Evolutionary conservation across 106 monocot species (phyloP), one percentile per base, ranked within the genome.

Genomic region (Xerophyta viscosa): DNA sequence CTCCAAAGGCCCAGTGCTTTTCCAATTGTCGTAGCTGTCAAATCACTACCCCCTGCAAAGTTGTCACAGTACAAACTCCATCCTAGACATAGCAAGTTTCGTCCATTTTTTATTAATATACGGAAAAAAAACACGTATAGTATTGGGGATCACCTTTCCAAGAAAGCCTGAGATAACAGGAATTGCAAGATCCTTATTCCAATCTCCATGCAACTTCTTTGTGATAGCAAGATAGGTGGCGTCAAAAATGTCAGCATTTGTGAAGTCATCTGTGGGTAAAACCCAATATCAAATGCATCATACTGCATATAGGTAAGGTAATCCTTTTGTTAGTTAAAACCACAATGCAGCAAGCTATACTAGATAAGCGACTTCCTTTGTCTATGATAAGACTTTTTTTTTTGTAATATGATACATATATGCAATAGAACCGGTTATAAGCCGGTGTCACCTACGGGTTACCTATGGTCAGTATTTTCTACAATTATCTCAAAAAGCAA

Each of bases 151-250:
- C 33, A 92, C 92, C 87, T 87, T 87, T 65, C 92, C 92, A 62
- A 92, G 77, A 71, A 92, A 92, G 24, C 92, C 92, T 41, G 92
- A 87, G n/a, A 93, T 74, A 50, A 93, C 60, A 54, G 93, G 93
- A 58, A 93, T 77, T 27, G 87, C 83, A 23, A 71, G 80, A 62
- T 87, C 84, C 56, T 19, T 47, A 28, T 66, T 63, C 87, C 93
- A 93, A 56, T 88, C 93, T 50, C 68, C 84, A 64, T 60, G 74
- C 19, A 93, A 41, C 48, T 74, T 72, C 63, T 84, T 93, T 44
- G 83, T 73, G 56, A 93, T 50, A 41, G 93, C 80, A 37, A 87
- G 93, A 65, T 84, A 93, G 28, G 83, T 93, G 60, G 87, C 83
- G 53, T 93, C 93, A 39, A 87, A 61, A 61, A 93, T 84, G 14